These are phyloP conservation scores for Starmerella davenportii DNA, from an alignment of 805 yeast genomes.

Conservation along the genomic window DNA sequence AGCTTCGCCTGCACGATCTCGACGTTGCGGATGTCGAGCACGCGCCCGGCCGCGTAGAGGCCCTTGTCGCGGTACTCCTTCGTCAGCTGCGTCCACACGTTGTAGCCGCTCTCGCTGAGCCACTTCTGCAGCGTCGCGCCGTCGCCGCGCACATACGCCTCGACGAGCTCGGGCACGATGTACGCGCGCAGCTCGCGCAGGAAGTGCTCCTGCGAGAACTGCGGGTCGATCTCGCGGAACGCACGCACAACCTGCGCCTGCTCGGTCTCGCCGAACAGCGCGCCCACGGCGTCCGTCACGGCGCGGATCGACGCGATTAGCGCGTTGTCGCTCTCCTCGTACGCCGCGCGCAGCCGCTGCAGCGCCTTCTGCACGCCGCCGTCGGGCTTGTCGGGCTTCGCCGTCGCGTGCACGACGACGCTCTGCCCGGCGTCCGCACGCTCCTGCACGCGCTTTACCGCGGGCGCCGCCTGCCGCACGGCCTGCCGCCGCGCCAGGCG, in stretches of 20 bases:
- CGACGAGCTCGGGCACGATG: slow-evolving; percentile 86
- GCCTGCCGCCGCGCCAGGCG: slow-evolving; percentile 55
- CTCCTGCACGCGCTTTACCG: slow-evolving; percentile 48
- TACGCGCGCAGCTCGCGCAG: slow-evolving; percentile 71
- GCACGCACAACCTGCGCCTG: slow-evolving; percentile 77
- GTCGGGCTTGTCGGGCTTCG: slow-evolving; percentile 43
- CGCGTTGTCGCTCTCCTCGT: slow-evolving; percentile 86
- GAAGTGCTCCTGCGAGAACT: slow-evolving; percentile 62
- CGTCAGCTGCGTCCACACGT: slow-evolving; percentile 83
- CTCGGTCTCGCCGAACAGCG: slow-evolving; percentile 91
- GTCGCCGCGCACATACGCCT: slow-evolving; percentile 87
- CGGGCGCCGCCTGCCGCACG: slow-evolving; percentile 24
- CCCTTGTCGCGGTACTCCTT: slow-evolving; percentile 86
- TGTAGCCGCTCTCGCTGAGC: slow-evolving; percentile 94
- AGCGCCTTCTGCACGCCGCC: slow-evolving; percentile 45
- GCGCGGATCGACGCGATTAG: slow-evolving; percentile 66
- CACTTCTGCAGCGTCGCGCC: slow-evolving; percentile 65
- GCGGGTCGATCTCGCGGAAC: slow-evolving; percentile 79
- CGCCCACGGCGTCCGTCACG: slow-evolving; percentile 58
- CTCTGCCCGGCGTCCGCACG: slow-evolving; percentile 56
- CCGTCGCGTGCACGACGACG: slow-evolving; percentile 63
- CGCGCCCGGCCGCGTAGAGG: slow-evolving; percentile 73
- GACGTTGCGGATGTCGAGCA: slow-evolving; percentile 86
- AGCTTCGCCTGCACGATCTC: slow-evolving; percentile 77
- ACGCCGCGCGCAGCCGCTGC: slow-evolving; percentile 40